Conservation (phyloP, 2,329 filamentous ascomycete genomes). For the Paecilomyces formosus region DNA sequence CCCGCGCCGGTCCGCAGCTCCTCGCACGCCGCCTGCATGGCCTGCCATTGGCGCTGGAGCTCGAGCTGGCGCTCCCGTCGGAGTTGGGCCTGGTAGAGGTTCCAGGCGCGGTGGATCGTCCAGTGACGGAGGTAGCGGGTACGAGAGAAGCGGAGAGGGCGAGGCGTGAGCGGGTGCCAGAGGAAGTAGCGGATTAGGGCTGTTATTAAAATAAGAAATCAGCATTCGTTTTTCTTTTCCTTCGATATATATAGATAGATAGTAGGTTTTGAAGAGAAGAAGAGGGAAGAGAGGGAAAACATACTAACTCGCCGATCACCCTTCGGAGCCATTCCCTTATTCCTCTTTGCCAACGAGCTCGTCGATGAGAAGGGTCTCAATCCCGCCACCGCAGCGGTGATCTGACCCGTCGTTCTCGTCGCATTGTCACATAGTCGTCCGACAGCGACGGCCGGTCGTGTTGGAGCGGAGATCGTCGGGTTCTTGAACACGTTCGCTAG, state of each 20-base stretch:
- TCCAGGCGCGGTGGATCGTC: constrained; percentile 97
- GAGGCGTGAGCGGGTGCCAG: constrained; percentile 59
- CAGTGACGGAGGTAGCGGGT: constrained; percentile 87
- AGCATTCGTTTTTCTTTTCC: constrained; percentile 1
- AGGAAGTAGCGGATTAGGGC: constrained; percentile 64
- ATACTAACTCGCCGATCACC: constrained; percentile 39
- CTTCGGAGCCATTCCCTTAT: constrained; percentile 16
- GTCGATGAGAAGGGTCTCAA: constrained; percentile 34
- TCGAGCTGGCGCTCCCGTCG: constrained; percentile 59
- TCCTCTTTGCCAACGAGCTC: constrained; percentile 31
- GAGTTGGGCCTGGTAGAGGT: constrained; percentile 66
- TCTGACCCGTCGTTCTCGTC: constrained; percentile 12
- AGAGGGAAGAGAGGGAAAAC: constrained; percentile 11
- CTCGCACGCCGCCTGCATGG: constrained; percentile 81
- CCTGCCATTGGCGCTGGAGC: constrained; percentile 70
- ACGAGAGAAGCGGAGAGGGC: constrained; percentile 81
- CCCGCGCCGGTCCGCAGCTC: constrained; percentile 55
- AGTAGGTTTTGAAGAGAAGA: not conserved
- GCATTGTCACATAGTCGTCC: constrained; percentile 3
- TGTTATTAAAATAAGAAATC: too few species aligned
- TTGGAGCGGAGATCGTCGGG: constrained; percentile 26
- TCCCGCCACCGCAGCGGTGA: constrained; percentile 15
- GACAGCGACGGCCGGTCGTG: constrained; percentile 13
- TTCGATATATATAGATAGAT: constrained; percentile 10
- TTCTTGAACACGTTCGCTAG: constrained; percentile 40